Conservation (phyloP, 2,329 filamentous ascomycete species). For the Pyricularia grisea region DNA sequence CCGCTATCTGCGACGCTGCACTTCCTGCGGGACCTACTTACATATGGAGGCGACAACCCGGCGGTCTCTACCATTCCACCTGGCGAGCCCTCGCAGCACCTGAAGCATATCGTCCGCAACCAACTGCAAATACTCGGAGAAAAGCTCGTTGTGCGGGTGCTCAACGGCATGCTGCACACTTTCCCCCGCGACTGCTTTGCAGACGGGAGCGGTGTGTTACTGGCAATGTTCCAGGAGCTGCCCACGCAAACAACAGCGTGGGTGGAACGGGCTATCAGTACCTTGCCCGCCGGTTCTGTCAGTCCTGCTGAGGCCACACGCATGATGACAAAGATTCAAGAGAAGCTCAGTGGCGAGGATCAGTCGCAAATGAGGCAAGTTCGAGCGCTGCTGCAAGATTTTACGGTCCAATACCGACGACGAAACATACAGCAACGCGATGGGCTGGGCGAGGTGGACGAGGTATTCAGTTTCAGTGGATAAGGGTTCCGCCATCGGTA, state of each 20-base stretch:
- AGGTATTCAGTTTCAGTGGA: constrained; percentile 20
- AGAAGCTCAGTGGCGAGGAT: constrained; percentile 61
- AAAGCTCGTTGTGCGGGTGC: constrained; percentile 72
- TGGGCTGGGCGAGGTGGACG: constrained; percentile 79
- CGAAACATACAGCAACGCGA: constrained; percentile 93
- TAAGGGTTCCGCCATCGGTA: neutral
- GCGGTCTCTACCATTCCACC: constrained; percentile 50
- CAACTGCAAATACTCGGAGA: constrained; percentile 65
- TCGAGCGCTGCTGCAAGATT: constrained; percentile 81
- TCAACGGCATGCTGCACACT: constrained; percentile 99
- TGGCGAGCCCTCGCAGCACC: constrained; percentile 40
- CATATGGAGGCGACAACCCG: constrained; percentile 72
- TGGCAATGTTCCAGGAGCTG: constrained; percentile 80
- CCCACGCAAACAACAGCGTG: constrained; percentile 71
- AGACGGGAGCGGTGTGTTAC: constrained; percentile 85
- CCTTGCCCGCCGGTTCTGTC: constrained; percentile 76
- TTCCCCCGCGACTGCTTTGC: constrained; percentile 95
- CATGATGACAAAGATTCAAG: constrained; percentile 70
- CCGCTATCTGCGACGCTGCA: constrained; percentile 86
- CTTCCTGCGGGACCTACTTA: constrained; percentile 84
- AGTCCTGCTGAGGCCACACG: constrained; percentile 71
- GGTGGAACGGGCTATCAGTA: constrained; percentile 74
- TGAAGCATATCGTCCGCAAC: constrained; percentile 62
- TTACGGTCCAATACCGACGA: constrained; percentile 87
- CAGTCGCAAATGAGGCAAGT: constrained; percentile 61